Base-by-base conservation (phyloP, 1,284 basidiomycete species). In the Cryptococcus neoformans region DNA sequence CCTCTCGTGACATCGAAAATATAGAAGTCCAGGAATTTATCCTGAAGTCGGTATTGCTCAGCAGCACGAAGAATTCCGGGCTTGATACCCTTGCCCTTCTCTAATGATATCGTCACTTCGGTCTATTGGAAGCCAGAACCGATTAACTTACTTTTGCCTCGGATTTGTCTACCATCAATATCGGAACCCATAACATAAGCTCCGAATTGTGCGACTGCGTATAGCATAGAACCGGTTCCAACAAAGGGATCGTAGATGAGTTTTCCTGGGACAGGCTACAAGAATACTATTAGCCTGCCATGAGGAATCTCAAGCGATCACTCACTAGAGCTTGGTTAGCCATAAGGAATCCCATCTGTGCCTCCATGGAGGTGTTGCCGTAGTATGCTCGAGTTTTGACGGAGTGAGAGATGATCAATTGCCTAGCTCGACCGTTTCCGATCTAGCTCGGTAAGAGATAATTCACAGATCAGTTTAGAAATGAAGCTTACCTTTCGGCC, bases 281-380 rank as follows among this genome's bases (percentile, higher is more conserved):
- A 35, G 41, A 49, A 34, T 21, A 28, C 8, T 6, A 16, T 46
- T 7, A 10, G 36, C 44, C 21, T 44, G 37, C 9, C 7, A 49
- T 21, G 44, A 3, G 21, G 21, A 14, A 34, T 45, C 28, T n/a
- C 14, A 35, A 11, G 8, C 4, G n/a, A 12, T 9, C 10, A 60
- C 73, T 46, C 59, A 89, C 92, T 68, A 95, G 79, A 0, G 93
- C 87, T 78, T 99, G 96, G 65, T 93, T 94, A 6, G 94, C 93
- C 92, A 98, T 96, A 40, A 98, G 76, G 45, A 99, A 80, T 1
- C 91, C 93, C 62, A 97, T 88, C 71, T 97, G 92, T 1, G 93
- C 86, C 68, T 98, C 94, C 96, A 99, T 99, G 65, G 89, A 91
- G 0, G 96, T 99, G 67, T 96, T 99, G 8, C 96, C 95, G 72